Evolutionary conservation across 176 grass and related monocot species (phyloP), one percentile per base, ranked within the genome.

Genomic region (Bonia amplexicaulis): DNA sequence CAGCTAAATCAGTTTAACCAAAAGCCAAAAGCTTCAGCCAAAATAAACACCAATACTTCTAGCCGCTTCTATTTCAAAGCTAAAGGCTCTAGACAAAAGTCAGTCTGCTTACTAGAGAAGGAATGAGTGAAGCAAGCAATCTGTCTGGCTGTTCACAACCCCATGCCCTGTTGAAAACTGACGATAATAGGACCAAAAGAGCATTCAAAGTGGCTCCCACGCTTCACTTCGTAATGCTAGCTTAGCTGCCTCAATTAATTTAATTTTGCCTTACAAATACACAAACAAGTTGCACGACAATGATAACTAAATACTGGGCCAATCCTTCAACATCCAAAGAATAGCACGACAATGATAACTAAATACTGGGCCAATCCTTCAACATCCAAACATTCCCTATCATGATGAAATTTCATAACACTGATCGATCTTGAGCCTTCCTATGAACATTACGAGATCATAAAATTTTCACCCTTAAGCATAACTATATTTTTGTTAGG

Each of bases 171-270:
- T 76, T 35, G 73, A 53, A 35, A 76, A 39, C 51, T 58, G 5
- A 54, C 31, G 19, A 57, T n/a, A 76, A 58, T 76, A 76, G 51
- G 51, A 76, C 73, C 73, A 58, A 76, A 54, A 76, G 11, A 57
- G 51, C 51, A 40, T 76, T 76, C 73, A 76, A 40, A 58, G 17
- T 52, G 71, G 71, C n/a, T n/a, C 49, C 29, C 49, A 75, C 27
- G 14, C 29, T 57, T 53, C 29, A 57, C 29, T 40, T 55, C 7
- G 7, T 54, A 67, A 40, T 68, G 14, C 4, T 61, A 27, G 2
- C 58, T 27, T 61, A 26, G 22, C 46, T 33, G 15, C 26, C n/a
- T 19, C 47, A 74, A 35, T 53, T 74, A 74, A 74, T 20, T 74
- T 74, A 51, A 52, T 20, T 53, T 53, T 53, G 48, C 71, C 13